Evolutionary conservation across 495 filamentous ascomycete species (phyloP).

Genomic region (Penicillium lividum): DNA sequence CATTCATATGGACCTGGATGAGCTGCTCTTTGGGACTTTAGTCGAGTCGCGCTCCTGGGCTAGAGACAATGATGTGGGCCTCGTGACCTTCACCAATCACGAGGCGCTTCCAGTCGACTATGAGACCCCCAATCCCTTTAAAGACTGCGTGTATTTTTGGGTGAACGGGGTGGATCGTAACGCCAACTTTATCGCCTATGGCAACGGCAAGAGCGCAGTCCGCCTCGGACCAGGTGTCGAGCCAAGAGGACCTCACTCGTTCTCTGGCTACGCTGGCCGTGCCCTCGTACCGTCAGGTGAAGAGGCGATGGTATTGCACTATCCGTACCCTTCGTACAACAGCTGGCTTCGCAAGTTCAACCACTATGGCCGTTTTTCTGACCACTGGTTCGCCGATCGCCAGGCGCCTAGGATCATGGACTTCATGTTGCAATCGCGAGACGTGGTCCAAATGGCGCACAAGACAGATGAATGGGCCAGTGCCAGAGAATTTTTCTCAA

Average conservation of each 20-base stretch:
- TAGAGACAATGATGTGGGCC: slow-evolving; percentile 2
- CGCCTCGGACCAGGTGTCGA: slow-evolving; percentile 4
- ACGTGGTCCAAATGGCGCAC: slow-evolving; percentile 1
- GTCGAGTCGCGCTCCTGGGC: slow-evolving; percentile 4
- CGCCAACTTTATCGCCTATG: slow-evolving; percentile 3
- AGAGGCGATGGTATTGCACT: slow-evolving; percentile 7
- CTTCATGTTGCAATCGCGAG: slow-evolving; percentile 6
- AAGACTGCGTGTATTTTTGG: slow-evolving; percentile 5
- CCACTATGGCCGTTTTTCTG: slow-evolving; percentile 4
- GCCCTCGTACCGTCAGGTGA: not conserved
- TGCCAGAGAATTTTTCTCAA: not conserved
- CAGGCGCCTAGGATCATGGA: slow-evolving; percentile 3
- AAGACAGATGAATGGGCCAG: slow-evolving; percentile 1
- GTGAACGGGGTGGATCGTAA: slow-evolving; percentile 10
- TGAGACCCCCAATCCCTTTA: slow-evolving; percentile 4
- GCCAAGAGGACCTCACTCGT: slow-evolving; percentile 5
- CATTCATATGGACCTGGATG: slow-evolving; percentile 9
- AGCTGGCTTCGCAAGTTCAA: slow-evolving; percentile 9
- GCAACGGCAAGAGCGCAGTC: slow-evolving; percentile 11
- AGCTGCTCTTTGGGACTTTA: slow-evolving; percentile 4
- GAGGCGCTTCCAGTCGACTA: slow-evolving; percentile 8
- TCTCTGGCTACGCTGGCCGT: slow-evolving; percentile 4
- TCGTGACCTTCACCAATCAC: slow-evolving; percentile 6
- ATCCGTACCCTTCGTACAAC: slow-evolving; percentile 8
- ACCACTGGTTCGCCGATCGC: slow-evolving; percentile 10